These are phyloP conservation scores for Solanum bulbocastanum DNA, from an alignment of 257 asterid genomes.

Conservation along the genomic window DNA sequence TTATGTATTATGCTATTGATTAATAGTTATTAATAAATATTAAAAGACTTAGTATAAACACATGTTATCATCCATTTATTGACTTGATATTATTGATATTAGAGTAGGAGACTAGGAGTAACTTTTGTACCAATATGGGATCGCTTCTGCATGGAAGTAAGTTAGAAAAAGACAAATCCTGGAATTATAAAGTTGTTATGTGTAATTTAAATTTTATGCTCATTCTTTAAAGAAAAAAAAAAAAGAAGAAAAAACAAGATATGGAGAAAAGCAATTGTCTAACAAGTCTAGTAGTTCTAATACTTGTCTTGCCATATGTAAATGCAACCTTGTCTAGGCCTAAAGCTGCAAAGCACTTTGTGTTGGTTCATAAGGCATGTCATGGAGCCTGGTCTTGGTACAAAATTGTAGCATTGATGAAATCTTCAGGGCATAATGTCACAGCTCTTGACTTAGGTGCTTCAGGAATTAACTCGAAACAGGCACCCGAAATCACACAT, in stretches of 20 bases:
- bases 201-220: neutral
- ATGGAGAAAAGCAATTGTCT: neutral
- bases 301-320: too few species aligned
- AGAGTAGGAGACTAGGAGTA: neutral
- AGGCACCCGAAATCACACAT: neutral
- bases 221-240: neutral
- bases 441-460: too few species aligned
- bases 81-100: neutral
- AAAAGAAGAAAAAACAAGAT: neutral
- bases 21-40: too few species aligned
- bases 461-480: neutral
- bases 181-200: neutral
- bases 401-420: too few species aligned
- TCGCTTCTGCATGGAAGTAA: neutral
- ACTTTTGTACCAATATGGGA: too few species aligned
- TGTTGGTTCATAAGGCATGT: too few species aligned
- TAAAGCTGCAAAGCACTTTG: too few species aligned
- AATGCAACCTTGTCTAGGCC: too few species aligned
- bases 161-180: neutral
- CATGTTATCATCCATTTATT: neutral
- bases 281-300: neutral
- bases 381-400: too few species aligned
- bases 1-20: too few species aligned
- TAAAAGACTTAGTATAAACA: too few species aligned
- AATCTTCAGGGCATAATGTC: too few species aligned